Evolutionary conservation across 768 basidiomycete genomes (phyloP).

Genomic region (Hydnomerulius pinastri): DNA sequence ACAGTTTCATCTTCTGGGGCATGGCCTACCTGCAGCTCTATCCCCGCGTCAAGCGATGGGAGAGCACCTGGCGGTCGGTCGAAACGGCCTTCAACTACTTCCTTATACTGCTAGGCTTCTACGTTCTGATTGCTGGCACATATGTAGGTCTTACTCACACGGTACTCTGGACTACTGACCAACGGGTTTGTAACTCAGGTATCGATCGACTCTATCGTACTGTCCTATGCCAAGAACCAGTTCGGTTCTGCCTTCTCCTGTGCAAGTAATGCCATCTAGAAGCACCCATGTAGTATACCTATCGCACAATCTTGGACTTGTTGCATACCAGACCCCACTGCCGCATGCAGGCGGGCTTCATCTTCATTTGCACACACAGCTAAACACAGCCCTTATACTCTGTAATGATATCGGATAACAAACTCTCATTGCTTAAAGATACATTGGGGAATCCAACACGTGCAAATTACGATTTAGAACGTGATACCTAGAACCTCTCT

Average conservation of each 20-base stretch:
- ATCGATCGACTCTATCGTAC: slow-evolving; percentile 39
- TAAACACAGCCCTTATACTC: no score
- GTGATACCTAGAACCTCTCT: no score
- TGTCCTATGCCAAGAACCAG: slow-evolving; percentile 30
- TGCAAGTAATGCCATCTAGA: slow-evolving; percentile 34
- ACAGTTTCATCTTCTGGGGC: slow-evolving; percentile 44
- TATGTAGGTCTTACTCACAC: slow-evolving; percentile 33
- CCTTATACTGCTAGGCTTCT: slow-evolving; percentile 39
- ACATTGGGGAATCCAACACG: no score
- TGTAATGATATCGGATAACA: no score
- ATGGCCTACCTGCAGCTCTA: slow-evolving; percentile 44
- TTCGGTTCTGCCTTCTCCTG: slow-evolving; percentile 37
- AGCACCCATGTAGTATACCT: no score
- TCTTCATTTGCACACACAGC: no score
- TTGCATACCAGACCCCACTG: no score
- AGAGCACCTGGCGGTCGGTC: slow-evolving; percentile 26
- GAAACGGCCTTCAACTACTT: slow-evolving; percentile 42
- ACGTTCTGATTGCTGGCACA: slow-evolving; percentile 40
- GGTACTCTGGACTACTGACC: background rate
- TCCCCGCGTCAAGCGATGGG: slow-evolving; percentile 38
- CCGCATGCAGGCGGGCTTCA: no score
- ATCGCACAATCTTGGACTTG: no score
- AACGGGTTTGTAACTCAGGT: slow-evolving; percentile 35
- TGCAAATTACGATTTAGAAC: no score
- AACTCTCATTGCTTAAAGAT: no score